A percentile compares a stretch with the other conserved stretches of the same genome.
Evolutionary conservation across 2,329 filamentous ascomycete genomes (phyloP).

Genomic region (Elsinoe australis): DNA sequence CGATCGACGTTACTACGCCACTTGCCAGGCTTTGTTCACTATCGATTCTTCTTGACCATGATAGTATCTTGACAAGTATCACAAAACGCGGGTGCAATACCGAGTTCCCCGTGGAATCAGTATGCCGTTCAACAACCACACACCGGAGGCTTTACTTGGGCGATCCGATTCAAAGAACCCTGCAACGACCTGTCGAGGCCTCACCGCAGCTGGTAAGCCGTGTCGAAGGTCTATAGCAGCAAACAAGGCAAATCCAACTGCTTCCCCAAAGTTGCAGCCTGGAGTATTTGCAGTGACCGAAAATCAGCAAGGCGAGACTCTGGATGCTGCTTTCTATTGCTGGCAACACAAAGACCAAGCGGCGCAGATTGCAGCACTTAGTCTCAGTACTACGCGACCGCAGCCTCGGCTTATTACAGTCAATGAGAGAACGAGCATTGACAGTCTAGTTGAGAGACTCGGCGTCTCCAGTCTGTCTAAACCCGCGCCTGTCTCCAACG

Average conservation of each 20-base stretch:
- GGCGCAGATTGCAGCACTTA: slow-evolving; percentile 30
- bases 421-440: slow-evolving; percentile 66
- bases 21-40: too few species aligned
- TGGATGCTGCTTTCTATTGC: slow-evolving; percentile 64
- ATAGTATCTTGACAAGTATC: too few species aligned
- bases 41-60: not conserved
- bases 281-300: slow-evolving; percentile 37
- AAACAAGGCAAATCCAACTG: slow-evolving; percentile 32
- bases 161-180: slow-evolving; percentile 82
- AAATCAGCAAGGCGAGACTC: slow-evolving; percentile 47
- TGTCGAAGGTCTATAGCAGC: slow-evolving; percentile 66
- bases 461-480: slow-evolving; percentile 36
- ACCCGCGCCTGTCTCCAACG: not conserved
- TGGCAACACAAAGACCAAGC: slow-evolving; percentile 95
- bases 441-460: slow-evolving; percentile 74
- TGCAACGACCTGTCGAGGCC: slow-evolving; percentile 74
- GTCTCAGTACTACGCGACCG: slow-evolving; percentile 15
- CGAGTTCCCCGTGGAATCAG: too few species aligned
- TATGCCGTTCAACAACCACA: slow-evolving; percentile 33
- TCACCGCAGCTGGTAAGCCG: slow-evolving; percentile 72
- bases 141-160: slow-evolving; percentile 70
- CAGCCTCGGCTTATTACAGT: slow-evolving; percentile 37
- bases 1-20: too few species aligned
- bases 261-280: slow-evolving; percentile 25
- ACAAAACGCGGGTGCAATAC: too few species aligned